Percentiles rank a stretch among this genome's conserved stretches.
phyloP scores from a whole-genome alignment of 768 basidiomycete species.

The Clavulina sp. region DNA sequence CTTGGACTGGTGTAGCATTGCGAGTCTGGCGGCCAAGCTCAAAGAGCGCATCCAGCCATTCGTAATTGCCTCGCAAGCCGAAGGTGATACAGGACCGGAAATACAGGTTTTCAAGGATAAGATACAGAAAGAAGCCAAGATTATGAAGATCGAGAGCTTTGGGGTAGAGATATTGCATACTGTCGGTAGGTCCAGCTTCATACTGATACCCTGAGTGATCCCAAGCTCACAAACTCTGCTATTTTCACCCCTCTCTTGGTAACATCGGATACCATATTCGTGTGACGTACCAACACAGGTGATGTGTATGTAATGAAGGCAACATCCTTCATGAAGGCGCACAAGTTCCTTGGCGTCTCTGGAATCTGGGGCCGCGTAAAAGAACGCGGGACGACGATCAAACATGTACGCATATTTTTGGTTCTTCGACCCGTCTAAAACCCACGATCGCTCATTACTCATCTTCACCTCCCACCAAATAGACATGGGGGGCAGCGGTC shows the following conservation, averaged over 20 bases:
- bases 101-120: conserved; percentile 57
- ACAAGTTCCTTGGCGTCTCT: conserved; percentile 76
- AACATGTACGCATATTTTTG: too few relatives aligned
- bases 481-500: conserved; percentile 92
- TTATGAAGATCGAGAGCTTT: conserved; percentile 92
- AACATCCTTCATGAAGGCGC: conserved; percentile 76
- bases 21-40: conserved; percentile 52
- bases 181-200: conserved; percentile 27
- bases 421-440: too few relatives aligned
- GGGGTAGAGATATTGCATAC: conserved; percentile 91
- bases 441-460: too few relatives aligned
- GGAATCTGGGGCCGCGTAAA: conserved; percentile 89
- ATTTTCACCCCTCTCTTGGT: too few relatives aligned
- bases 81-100: conserved; percentile 67
- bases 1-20: neutral
- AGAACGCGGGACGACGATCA: conserved; percentile 82
- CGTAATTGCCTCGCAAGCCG: conserved; percentile 75
- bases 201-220: neutral
- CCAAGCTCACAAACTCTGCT: too few relatives aligned
- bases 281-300: too few relatives aligned
- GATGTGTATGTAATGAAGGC: conserved; percentile 88
- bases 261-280: too few relatives aligned
- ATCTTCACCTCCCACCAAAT: too few relatives aligned
- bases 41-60: conserved; percentile 75
- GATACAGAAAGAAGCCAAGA: conserved; percentile 74